Conservation (phyloP, 192 early-diverging fungal species). For the Diversispora epigaea region DNA sequence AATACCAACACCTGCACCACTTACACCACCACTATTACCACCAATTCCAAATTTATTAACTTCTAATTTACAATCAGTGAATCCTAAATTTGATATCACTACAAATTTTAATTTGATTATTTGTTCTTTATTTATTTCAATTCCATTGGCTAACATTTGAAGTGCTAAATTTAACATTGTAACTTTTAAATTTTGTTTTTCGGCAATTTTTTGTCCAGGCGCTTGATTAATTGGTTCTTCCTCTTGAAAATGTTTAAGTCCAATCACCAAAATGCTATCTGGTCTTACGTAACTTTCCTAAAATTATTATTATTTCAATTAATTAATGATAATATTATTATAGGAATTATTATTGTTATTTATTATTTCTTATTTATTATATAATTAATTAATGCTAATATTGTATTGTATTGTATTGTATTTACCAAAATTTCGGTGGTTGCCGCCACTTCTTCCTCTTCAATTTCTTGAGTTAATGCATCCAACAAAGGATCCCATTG, state of each 20-base stretch:
- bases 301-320: background rate
- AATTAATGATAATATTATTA: background rate
- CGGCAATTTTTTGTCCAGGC: conserved; percentile 33
- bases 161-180: conserved; percentile 50
- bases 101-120: conserved; percentile 51
- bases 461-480: conserved; percentile 23
- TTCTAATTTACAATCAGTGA: conserved; percentile 47
- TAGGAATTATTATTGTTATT: too few relatives aligned
- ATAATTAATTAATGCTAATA: too few relatives aligned
- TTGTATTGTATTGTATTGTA: too few relatives aligned
- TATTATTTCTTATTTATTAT: too few relatives aligned
- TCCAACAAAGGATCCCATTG: conserved; percentile 26
- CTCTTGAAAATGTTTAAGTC: conserved; percentile 20
- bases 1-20: too few relatives aligned
- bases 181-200: conserved; percentile 44
- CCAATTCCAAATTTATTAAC: too few relatives aligned
- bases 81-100: conserved; percentile 51
- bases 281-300: conserved; percentile 34
- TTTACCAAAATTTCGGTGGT: conserved; percentile 29
- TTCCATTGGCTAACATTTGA: conserved; percentile 57
- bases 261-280: conserved; percentile 28
- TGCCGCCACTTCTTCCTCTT: conserved; percentile 9
- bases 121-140: conserved; percentile 44
- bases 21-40: too few relatives aligned
- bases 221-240: background rate